Conservation (phyloP, 1,284 basidiomycete genomes). For the Microbotryomycetes sp. region DNA sequence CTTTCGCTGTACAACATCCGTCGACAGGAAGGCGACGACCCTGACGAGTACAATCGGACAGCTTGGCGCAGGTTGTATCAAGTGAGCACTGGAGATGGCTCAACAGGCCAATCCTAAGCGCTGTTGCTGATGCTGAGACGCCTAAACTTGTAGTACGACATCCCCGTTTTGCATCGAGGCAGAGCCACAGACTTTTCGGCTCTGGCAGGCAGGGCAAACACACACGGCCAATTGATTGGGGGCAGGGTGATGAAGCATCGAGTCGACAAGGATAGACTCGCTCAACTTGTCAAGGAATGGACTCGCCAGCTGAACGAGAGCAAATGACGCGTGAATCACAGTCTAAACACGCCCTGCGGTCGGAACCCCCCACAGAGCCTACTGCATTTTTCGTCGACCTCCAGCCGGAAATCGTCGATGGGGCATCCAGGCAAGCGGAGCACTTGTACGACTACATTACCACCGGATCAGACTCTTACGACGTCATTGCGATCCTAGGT, state of each 20-base stretch:
- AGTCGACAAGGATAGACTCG: slow-evolving; percentile 30
- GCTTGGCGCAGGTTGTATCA: slow-evolving; percentile 33
- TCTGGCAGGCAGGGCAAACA: slow-evolving; percentile 9
- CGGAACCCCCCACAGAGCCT: neutral
- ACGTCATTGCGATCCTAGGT: slow-evolving; percentile 8
- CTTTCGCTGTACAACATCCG: slow-evolving; percentile 31
- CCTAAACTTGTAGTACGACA: slow-evolving; percentile 36
- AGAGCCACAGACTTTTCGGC: slow-evolving; percentile 7
- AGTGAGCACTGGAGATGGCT: too few species aligned
- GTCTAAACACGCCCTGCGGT: neutral
- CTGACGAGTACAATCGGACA: slow-evolving; percentile 20
- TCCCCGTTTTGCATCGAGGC: slow-evolving; percentile 31
- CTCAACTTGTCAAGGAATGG: slow-evolving; percentile 22
- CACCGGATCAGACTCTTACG: neutral
- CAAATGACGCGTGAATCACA: neutral
- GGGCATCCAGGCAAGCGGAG: neutral
- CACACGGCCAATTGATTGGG: neutral
- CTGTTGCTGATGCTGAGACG: too few species aligned
- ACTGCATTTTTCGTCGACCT: neutral
- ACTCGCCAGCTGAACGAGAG: slow-evolving; percentile 12
- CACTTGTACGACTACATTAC: slow-evolving; percentile 4
- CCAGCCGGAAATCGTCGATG: neutral
- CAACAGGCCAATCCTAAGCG: neutral
- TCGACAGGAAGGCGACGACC: slow-evolving; percentile 8
- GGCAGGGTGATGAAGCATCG: slow-evolving; percentile 34